Base-by-base conservation (phyloP, 2,329 filamentous ascomycete species). In the Saccharata proteae region DNA sequence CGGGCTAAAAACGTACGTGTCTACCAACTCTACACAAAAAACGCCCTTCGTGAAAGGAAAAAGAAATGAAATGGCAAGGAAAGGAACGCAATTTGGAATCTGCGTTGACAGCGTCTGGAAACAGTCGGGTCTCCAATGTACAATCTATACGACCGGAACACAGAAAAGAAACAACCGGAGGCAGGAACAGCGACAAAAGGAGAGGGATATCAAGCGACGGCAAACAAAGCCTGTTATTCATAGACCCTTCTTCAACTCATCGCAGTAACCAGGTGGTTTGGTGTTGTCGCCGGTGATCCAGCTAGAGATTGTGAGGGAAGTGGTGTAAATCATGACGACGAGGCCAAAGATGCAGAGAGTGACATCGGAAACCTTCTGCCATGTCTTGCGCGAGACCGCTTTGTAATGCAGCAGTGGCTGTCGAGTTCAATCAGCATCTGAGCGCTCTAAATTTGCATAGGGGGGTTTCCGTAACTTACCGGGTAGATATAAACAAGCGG, bases 401-500 rank as follows among this genome's bases (percentile, higher is more conserved):
- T 70, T 77, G 59, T 82, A 81, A 52, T 98, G 90, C 31, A 98
- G 74, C 55, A 98, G 66, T 26, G 90, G 88, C 84, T 94, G 44
- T 34, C 3, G 6, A 10, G 17, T 24, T 15, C 46, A 27, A 48
- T 65, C 40, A 66, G 54, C 26, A 5, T 33, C 8, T 5, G 2
- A 32, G 32, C 23, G 29, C 15, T 18, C 22, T 13, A 31, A 27
- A 24, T 30, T 8, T 5, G 14, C n/a, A n/a, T n/a, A n/a, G 16
- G 32, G 29, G 14, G 12, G 12, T 10, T 16, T 11, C 36, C 5
- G 15, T 21, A 22, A 74, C 83, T 69, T 69, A 94, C 86, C 42
- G 90, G 92, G 53, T 98, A 98, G 32, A 98, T 92, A 50, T 92
- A 96, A 39, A 96, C 90, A 36, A 98, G 64, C 26, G 90, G 90